Percentiles rank a stretch among this genome's conserved stretches.
phyloP scores from a whole-genome alignment of 805 yeast species.

The Candida palmyrensis region DNA sequence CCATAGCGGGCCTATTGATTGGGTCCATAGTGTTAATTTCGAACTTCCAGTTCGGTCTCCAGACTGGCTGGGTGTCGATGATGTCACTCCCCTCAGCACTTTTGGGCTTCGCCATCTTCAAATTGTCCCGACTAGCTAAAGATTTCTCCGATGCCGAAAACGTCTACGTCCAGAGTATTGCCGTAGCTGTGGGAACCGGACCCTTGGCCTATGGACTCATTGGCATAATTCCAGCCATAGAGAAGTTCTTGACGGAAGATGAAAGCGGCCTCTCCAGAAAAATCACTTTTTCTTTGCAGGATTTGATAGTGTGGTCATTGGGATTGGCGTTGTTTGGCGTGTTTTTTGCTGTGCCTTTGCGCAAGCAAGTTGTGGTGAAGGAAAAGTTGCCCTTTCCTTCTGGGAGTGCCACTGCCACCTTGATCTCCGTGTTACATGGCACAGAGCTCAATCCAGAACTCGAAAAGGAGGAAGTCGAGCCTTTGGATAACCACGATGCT shows the following conservation, averaged over 20 bases:
- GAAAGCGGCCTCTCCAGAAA: constrained; percentile 62
- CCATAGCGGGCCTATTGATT: constrained; percentile 71
- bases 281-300: constrained; percentile 34
- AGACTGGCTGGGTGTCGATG: constrained; percentile 99
- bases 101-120: constrained; percentile 80
- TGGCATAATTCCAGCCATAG: constrained; percentile 94
- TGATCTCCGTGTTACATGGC: constrained; percentile 82
- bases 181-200: constrained; percentile 97
- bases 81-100: constrained; percentile 95
- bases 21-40: constrained; percentile 85
- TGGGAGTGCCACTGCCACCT: constrained; percentile 92
- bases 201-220: constrained; percentile 93
- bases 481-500: neutral
- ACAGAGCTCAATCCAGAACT: constrained; percentile 45
- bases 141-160: constrained; percentile 81
- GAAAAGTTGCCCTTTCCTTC: constrained; percentile 91
- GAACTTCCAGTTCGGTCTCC: constrained; percentile 93
- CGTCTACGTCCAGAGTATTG: constrained; percentile 84
- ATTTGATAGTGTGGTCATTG: constrained; percentile 73
- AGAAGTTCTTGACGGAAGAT: constrained; percentile 71
- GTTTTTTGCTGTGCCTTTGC: constrained; percentile 85
- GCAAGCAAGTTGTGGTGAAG: constrained; percentile 80
- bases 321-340: constrained; percentile 94
- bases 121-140: constrained; percentile 43
- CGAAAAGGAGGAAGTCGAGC: neutral